A percentile compares a stretch with the other conserved stretches of the same genome.
Conservation (phyloP, 2,329 filamentous ascomycete species). For the Pyrenophora seminiperda region DNA sequence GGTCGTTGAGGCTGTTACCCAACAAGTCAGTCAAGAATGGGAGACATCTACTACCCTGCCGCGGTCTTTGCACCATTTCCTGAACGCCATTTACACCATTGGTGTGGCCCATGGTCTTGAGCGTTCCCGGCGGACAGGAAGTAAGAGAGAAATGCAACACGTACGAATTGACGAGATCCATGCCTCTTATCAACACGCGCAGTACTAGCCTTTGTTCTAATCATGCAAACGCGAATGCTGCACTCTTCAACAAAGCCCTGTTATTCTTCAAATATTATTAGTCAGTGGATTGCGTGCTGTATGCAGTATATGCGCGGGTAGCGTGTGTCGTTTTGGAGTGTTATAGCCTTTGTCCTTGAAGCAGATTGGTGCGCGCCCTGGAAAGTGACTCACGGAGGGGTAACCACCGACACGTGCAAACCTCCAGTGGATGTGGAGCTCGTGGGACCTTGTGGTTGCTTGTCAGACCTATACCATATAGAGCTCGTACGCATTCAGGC, state of each 20-base stretch:
- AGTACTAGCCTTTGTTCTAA: neutral
- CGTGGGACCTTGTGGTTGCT: neutral
- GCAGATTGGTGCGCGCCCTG: conserved; percentile 21
- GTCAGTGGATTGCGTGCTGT: conserved; percentile 27
- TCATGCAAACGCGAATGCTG: neutral
- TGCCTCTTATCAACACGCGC: conserved; percentile 33
- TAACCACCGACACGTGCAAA: conserved; percentile 27
- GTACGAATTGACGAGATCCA: conserved; percentile 52
- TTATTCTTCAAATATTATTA: conserved; percentile 19
- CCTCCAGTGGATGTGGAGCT: conserved; percentile 26
- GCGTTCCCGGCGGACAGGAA: neutral
- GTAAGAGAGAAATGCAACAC: conserved; percentile 16
- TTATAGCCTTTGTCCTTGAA: conserved; percentile 10
- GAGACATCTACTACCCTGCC: conserved; percentile 41
- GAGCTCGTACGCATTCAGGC: neutral
- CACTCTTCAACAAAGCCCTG: conserved; percentile 15
- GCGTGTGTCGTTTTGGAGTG: conserved; percentile 42
- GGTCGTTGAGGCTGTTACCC: conserved; percentile 78
- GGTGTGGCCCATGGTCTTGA: conserved; percentile 28
- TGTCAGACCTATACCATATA: neutral
- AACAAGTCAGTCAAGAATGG: conserved; percentile 49
- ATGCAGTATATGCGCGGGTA: conserved; percentile 26
- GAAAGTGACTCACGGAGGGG: conserved; percentile 37
- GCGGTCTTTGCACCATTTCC: conserved; percentile 29
- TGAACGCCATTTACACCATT: conserved; percentile 28